Conservation (phyloP, 2,329 filamentous ascomycete species). For the Pezicula carpinea region DNA sequence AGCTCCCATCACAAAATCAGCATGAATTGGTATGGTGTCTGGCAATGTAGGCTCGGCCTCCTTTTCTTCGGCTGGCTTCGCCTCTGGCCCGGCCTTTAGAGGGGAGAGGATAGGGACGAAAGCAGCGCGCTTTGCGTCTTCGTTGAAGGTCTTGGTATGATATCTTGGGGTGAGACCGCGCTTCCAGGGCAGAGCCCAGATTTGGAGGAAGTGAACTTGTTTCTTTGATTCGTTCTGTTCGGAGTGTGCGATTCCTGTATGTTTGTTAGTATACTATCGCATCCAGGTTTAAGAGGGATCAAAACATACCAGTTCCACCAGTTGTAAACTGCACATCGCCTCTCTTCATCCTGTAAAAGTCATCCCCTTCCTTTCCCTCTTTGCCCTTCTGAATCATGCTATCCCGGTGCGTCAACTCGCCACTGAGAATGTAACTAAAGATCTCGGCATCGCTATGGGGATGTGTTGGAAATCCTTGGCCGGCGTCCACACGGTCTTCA, state of each 20-base stretch:
- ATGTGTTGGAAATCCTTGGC: conserved; percentile 78
- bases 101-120: conserved; percentile 76
- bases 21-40: conserved; percentile 76
- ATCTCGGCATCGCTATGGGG: conserved; percentile 85
- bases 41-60: conserved; percentile 56
- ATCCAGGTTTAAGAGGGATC: not conserved
- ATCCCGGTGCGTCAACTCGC: conserved; percentile 84
- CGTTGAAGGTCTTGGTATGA: conserved; percentile 67
- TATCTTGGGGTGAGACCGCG: conserved; percentile 69
- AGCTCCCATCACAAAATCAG: conserved; percentile 79
- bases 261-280: conserved; percentile 12
- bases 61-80: conserved; percentile 57
- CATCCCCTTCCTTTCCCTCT: conserved; percentile 49
- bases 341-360: conserved; percentile 66
- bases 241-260: conserved; percentile 64
- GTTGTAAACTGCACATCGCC: conserved; percentile 89
- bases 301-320: conserved; percentile 62
- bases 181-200: conserved; percentile 80
- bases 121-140: conserved; percentile 65
- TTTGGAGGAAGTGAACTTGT: conserved; percentile 81
- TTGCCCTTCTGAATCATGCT: conserved; percentile 70
- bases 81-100: conserved; percentile 60
- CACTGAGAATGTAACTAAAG: conserved; percentile 80
- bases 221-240: conserved; percentile 73
- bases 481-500: conserved; percentile 74